These are phyloP conservation scores for Pseudogymnoascus sp. DNA, from an alignment of 2,329 filamentous ascomycete genomes.

Conservation along the genomic window DNA sequence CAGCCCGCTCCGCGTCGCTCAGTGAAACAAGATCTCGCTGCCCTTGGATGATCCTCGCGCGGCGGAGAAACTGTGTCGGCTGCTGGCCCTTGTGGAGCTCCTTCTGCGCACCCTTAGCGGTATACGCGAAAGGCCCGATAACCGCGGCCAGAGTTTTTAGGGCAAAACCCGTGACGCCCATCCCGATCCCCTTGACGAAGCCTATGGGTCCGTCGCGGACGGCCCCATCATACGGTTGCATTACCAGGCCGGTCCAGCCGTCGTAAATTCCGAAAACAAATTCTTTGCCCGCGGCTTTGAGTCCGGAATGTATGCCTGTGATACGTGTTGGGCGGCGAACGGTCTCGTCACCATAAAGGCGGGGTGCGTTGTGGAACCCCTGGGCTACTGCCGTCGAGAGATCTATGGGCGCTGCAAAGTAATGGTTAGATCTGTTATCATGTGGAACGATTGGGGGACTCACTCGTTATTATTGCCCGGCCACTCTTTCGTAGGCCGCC, in stretches of 20 bases:
- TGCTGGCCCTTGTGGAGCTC: conserved; percentile 46
- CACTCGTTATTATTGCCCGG: background rate
- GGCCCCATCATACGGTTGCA: conserved; percentile 50
- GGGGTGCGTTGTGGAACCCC: conserved; percentile 63
- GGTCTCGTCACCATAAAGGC: conserved; percentile 62
- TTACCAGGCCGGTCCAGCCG: conserved; percentile 54
- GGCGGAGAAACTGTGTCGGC: conserved; percentile 45
- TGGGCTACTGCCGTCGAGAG: conserved; percentile 54
- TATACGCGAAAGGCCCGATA: conserved; percentile 52
- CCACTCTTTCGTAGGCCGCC: conserved; percentile 8
- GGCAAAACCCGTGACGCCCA: conserved; percentile 55
- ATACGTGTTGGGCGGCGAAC: conserved; percentile 56
- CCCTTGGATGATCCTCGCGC: conserved; percentile 51
- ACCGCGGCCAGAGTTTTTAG: conserved; percentile 57
- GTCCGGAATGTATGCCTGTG: conserved; percentile 56
- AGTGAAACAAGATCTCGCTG: conserved; percentile 37
- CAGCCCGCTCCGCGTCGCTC: conserved; percentile 26
- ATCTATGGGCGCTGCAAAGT: conserved; percentile 44
- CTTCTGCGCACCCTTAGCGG: conserved; percentile 56
- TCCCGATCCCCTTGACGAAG: conserved; percentile 44
- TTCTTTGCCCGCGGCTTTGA: conserved; percentile 52
- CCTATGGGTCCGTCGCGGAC: conserved; percentile 48
- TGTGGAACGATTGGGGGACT: background rate
- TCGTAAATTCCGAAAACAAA: conserved; percentile 58
- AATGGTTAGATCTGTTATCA: background rate